phyloP scores from a whole-genome alignment of 352 stramenopile genomes.

The Globisporangium ultimum region DNA sequence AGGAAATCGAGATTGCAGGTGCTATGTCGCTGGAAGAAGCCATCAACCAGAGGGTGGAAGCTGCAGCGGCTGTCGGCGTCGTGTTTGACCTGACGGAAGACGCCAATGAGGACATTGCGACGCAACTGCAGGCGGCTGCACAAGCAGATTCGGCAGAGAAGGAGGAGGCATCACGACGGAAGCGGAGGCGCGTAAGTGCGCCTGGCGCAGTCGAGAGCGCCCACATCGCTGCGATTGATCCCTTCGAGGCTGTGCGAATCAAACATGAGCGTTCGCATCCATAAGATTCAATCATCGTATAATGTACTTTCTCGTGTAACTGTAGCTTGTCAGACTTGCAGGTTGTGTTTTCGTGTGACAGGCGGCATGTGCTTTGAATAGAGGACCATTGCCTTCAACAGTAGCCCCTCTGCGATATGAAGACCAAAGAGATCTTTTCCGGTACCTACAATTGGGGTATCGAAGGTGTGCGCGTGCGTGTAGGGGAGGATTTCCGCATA shows the following conservation, averaged over 20 bases:
- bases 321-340: no score
- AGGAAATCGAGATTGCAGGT: slow-evolving; percentile 68
- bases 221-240: not conserved
- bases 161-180: slow-evolving; percentile 26
- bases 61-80: slow-evolving; percentile 43
- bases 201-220: not conserved
- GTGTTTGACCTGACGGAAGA: slow-evolving; percentile 74
- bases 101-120: slow-evolving; percentile 27
- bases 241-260: slow-evolving; percentile 5
- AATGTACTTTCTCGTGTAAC: no score
- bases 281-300: not conserved
- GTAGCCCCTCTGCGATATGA: no score
- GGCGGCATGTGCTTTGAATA: no score
- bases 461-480: no score
- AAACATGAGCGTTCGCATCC: slow-evolving; percentile 8
- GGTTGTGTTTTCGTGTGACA: no score
- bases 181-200: slow-evolving; percentile 27
- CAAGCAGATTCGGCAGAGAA: slow-evolving; percentile 8
- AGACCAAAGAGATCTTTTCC: no score
- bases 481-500: no score
- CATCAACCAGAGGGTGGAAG: slow-evolving; percentile 56
- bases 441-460: no score
- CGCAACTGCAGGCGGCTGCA: slow-evolving; percentile 27
- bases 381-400: no score
- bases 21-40: slow-evolving; percentile 74